phyloP scores from a whole-genome alignment of 352 stramenopile species.

The Phytopythium oedochilum region DNA sequence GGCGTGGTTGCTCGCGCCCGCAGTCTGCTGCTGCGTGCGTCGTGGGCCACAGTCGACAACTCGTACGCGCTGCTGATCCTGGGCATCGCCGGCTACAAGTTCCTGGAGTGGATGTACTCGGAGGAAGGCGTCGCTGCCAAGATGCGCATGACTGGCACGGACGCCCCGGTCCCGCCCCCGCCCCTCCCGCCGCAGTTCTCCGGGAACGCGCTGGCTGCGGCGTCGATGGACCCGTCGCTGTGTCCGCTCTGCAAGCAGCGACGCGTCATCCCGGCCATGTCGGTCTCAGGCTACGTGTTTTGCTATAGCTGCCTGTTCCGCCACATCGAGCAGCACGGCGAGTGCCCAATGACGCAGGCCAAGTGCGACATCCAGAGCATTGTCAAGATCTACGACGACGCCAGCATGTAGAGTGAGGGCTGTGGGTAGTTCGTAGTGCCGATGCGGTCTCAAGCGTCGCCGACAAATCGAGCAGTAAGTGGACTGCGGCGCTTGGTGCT shows the following conservation, averaged over 20 bases:
- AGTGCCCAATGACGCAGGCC: conserved; percentile 77
- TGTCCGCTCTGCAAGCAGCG: conserved; percentile 69
- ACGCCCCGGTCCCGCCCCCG: conserved; percentile 65
- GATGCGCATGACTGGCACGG: conserved; percentile 40
- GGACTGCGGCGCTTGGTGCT: not conserved
- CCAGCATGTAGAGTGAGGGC: conserved; percentile 1
- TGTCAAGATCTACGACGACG: conserved; percentile 84
- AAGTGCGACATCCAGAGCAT: conserved; percentile 59
- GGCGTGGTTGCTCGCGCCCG: conserved; percentile 37
- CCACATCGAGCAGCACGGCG: conserved; percentile 60
- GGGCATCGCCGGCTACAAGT: conserved; percentile 80
- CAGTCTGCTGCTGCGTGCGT: conserved; percentile 36
- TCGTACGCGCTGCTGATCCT: conserved; percentile 78
- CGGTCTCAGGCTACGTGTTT: conserved; percentile 74
- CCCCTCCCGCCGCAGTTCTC: conserved; percentile 65
- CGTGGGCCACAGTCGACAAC: conserved; percentile 71
- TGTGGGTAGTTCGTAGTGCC: not conserved
- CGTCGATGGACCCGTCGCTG: conserved; percentile 40
- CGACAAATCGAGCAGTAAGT: not conserved
- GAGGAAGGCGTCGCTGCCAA: conserved; percentile 66
- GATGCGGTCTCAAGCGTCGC: conserved; percentile 1
- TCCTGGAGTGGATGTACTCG: conserved; percentile 88
- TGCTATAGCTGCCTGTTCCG: conserved; percentile 82
- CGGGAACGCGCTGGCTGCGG: conserved; percentile 39
- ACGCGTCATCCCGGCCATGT: conserved; percentile 73